These are phyloP conservation scores for Osmanthus fragrans DNA, from an alignment of 257 asterid genomes.

Conservation along the genomic window DNA sequence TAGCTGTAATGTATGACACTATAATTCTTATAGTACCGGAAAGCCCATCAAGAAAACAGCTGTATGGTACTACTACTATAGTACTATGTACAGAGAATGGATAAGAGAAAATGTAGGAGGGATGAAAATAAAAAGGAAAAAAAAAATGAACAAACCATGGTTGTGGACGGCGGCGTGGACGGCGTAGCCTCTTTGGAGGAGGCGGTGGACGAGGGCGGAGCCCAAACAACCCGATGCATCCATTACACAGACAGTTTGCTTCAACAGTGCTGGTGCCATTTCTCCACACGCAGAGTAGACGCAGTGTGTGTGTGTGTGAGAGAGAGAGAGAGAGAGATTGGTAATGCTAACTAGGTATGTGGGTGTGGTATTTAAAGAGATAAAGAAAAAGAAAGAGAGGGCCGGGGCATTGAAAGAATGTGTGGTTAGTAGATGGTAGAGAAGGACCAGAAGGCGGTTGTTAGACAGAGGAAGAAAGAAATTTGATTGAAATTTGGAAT, in stretches of 20 bases:
- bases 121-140: too few species aligned
- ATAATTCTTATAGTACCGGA: too few species aligned
- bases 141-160: slow-evolving; percentile 39
- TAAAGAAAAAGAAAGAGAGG: slow-evolving; percentile 17
- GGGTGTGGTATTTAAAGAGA: slow-evolving; percentile 30
- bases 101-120: not conserved
- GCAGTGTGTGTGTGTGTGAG: not conserved
- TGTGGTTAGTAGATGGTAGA: slow-evolving; percentile 55
- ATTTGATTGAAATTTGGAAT: not conserved
- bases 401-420: slow-evolving; percentile 49
- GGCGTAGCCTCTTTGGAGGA: slow-evolving; percentile 73
- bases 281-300: not conserved
- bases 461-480: slow-evolving; percentile 21
- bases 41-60: not conserved
- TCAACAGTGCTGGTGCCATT: slow-evolving; percentile 45
- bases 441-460: slow-evolving; percentile 33
- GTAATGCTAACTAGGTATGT: not conserved
- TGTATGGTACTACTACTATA: not conserved
- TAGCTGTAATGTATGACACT: not conserved
- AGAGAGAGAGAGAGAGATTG: not conserved
- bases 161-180: slow-evolving; percentile 84
- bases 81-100: too few species aligned
- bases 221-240: slow-evolving; percentile 82
- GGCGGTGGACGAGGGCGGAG: slow-evolving; percentile 65
- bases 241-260: slow-evolving; percentile 78